These are phyloP conservation scores for Acacia concinna DNA, from an alignment of 331 rosid species.

Conservation along the genomic window DNA sequence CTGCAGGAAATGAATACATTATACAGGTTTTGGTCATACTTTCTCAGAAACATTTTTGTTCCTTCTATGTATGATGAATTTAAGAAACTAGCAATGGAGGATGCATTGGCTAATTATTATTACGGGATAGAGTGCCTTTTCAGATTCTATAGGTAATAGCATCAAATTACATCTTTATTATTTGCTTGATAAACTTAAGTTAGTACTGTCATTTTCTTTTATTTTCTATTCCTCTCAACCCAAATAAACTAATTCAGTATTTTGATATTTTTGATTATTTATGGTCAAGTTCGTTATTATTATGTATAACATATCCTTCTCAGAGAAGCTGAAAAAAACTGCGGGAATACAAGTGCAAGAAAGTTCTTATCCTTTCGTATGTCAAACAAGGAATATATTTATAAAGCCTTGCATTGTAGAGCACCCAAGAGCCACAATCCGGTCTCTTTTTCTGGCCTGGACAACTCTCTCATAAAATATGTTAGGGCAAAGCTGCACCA, in stretches of 20 bases:
- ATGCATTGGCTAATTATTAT: slow-evolving; percentile 83
- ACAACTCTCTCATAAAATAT: not conserved
- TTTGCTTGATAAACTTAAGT: slow-evolving; percentile 20
- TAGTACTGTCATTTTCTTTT: slow-evolving; percentile 15
- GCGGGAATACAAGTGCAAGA: not conserved
- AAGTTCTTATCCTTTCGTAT: not conserved
- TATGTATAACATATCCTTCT: not conserved
- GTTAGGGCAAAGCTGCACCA: not conserved
- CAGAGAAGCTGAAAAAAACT: not conserved
- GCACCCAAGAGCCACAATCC: not conserved
- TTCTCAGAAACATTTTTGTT: slow-evolving; percentile 74
- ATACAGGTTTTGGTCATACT: slow-evolving; percentile 89
- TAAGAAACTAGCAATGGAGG: slow-evolving; percentile 82
- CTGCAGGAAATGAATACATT: slow-evolving; percentile 97
- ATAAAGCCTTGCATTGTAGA: not conserved
- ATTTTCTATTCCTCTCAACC: slow-evolving; percentile 14
- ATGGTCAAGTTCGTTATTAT: not conserved
- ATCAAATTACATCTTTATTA: slow-evolving; percentile 6
- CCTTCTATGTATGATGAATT: slow-evolving; percentile 84
- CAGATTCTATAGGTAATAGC: slow-evolving; percentile 85
- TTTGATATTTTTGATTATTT: not conserved
- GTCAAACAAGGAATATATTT: not conserved
- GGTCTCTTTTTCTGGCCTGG: not conserved
- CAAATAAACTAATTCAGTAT: not conserved
- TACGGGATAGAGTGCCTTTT: slow-evolving; percentile 97